Evolutionary conservation across 768 basidiomycete genomes (phyloP), one percentile per base, ranked within the genome.

Genomic region (Tricholoma matsutake): DNA sequence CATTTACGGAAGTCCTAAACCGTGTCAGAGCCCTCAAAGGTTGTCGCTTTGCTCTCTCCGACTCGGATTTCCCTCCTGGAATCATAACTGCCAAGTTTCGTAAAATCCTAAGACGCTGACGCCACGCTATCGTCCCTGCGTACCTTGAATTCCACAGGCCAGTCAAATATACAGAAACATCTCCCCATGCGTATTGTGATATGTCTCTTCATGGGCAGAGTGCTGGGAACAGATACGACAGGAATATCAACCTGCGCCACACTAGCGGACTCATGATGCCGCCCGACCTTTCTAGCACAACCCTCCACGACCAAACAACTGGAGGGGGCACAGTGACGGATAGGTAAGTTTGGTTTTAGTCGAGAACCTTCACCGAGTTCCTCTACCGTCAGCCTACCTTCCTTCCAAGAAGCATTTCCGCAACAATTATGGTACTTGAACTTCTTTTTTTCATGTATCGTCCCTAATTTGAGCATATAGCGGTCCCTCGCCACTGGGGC

Each of bases 331-430:
- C 25, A 31, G 16, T 9, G 51, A 6, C 16, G 18, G 39, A 10
- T 4, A 56, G 55, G 55, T 10, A 43, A 56, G 55, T 29, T 10
- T 14, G n/a, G n/a, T n/a, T n/a, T n/a, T n/a, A n/a, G n/a, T n/a
- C 34, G 62, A 53, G 29, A 35, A 18, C 20, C 10, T 14, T 45
- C 34, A n/a, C 7, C n/a, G 63, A 2, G 11, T 47, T 8, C 28
- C 29, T 7, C 54, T n/a, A 2, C 57, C 7, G 51, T 67, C 29
- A 60, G 60, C 16, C 31, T 67, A 14, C 66, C 66, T 20, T 64
- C 66, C n/a, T 67, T 67, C 31, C 64, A 61, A 4, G 64, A 65
- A 57, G 56, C 64, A 35, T 67, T 67, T 34, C 56, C 60, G 1
- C 57, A 62, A 4, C 61, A 61, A 20, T n/a, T 61, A 20, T 49